phyloP scores from a whole-genome alignment of 2,329 filamentous ascomycete species.

The Ophiobolus disseminans region DNA sequence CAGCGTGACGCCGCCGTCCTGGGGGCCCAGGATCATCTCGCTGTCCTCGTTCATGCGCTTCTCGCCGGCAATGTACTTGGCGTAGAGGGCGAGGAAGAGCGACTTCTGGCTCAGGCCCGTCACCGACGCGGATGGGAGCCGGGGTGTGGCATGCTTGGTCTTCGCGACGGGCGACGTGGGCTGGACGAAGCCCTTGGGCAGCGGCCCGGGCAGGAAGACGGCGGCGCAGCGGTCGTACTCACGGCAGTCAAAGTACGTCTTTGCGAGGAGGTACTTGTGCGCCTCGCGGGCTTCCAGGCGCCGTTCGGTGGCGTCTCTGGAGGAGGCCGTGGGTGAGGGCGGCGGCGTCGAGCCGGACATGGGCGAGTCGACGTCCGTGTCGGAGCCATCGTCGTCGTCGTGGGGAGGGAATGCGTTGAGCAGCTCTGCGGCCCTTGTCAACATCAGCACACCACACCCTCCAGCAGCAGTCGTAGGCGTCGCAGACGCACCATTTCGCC shows the following conservation, averaged over 20 bases:
- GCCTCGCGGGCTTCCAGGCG: conserved; percentile 79
- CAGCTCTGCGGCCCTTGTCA: conserved; percentile 86
- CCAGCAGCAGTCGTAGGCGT: not conserved
- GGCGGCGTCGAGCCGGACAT: conserved; percentile 62
- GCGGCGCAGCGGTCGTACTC: conserved; percentile 94
- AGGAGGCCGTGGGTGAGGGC: conserved; percentile 55
- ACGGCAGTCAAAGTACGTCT: conserved; percentile 92
- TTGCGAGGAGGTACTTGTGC: conserved; percentile 85
- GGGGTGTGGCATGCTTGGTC: conserved; percentile 48
- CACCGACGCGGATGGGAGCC: conserved; percentile 45
- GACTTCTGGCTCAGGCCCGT: conserved; percentile 82
- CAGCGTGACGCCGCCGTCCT: conserved; percentile 81
- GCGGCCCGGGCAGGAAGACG: conserved; percentile 82
- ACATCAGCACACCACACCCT: conserved; percentile 32
- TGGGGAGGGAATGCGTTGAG: conserved; percentile 76
- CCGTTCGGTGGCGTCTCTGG: conserved; percentile 74
- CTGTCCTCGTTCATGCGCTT: conserved; percentile 96
- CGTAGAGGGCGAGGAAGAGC: conserved; percentile 88
- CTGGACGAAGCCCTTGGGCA: conserved; percentile 70
- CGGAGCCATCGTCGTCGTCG: conserved; percentile 64
- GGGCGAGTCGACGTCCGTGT: conserved; percentile 65
- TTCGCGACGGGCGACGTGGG: conserved; percentile 42
- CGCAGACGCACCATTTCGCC: conserved; percentile 78
- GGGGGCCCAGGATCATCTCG: conserved; percentile 94
- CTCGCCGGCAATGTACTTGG: conserved; percentile 90